A percentile compares a stretch with the other conserved stretches of the same genome.
phyloP scores from a whole-genome alignment of 345 rosid genomes.

The Citropsis articulata region DNA sequence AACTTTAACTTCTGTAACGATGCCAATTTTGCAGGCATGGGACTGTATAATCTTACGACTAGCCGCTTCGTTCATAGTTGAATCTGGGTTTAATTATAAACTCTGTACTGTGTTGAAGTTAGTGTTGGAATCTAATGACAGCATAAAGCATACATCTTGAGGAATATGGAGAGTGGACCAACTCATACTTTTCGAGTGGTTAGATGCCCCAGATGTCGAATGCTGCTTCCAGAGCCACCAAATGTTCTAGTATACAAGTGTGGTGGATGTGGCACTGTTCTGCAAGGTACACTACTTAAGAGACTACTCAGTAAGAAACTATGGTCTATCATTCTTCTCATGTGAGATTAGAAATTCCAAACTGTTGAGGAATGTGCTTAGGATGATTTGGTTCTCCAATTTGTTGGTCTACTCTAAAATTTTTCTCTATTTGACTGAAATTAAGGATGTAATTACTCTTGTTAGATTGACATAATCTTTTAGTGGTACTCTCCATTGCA shows the following conservation, averaged over 20 bases:
- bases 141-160: constrained; percentile 8
- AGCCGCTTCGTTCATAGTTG: background rate
- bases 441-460: background rate
- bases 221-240: constrained; percentile 56
- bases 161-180: constrained; percentile 34
- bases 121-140: background rate
- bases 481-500: background rate
- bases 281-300: constrained; percentile 49
- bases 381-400: background rate
- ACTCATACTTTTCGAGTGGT: constrained; percentile 52
- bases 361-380: background rate
- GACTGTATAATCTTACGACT: background rate
- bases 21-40: background rate
- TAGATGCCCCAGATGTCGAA: constrained; percentile 61
- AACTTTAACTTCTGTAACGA: background rate
- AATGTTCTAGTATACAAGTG: constrained; percentile 60
- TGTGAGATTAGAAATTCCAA: background rate
- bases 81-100: background rate
- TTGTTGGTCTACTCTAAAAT: background rate
- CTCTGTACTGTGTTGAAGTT: background rate
- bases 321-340: background rate
- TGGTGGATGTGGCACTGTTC: constrained; percentile 60
- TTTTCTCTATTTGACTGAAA: background rate
- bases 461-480: background rate
- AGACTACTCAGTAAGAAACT: background rate